These are phyloP conservation scores for Dipodascopsis uninucleata DNA, from an alignment of 805 yeast genomes.

Conservation along the genomic window DNA sequence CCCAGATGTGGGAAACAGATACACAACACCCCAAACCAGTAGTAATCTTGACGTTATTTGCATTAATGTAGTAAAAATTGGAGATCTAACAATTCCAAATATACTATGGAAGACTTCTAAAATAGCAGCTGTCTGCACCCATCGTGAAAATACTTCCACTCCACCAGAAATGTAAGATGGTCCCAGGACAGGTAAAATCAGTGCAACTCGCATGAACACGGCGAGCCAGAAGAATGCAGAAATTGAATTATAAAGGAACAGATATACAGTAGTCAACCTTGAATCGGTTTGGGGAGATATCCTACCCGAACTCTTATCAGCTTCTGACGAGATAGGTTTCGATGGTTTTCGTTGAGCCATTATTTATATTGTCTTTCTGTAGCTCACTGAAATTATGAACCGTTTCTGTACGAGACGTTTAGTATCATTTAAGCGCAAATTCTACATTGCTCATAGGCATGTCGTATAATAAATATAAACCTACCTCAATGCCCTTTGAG, in stretches of 20 bases:
- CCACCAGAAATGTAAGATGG: constrained; percentile 63
- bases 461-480: too few relatives aligned
- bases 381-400: too few relatives aligned
- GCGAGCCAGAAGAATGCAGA: constrained; percentile 55
- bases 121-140: constrained; percentile 73
- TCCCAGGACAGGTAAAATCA: constrained; percentile 46
- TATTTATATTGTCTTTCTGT: too few relatives aligned
- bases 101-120: constrained; percentile 77
- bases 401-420: too few relatives aligned
- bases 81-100: constrained; percentile 66
- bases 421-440: too few relatives aligned
- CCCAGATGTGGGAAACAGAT: constrained; percentile 66
- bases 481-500: too few relatives aligned
- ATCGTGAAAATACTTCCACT: constrained; percentile 55
- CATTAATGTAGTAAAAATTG: constrained; percentile 74
- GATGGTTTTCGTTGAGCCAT: too few relatives aligned
- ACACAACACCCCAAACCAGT: constrained; percentile 78
- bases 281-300: too few relatives aligned
- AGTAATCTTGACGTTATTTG: constrained; percentile 85
- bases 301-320: too few relatives aligned
- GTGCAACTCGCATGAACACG: constrained; percentile 45
- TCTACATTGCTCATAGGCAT: too few relatives aligned
- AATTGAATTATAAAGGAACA: constrained; percentile 50
- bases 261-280: constrained; percentile 27
- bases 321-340: too few relatives aligned